Conservation (phyloP, 169 alveolate species). For the Cryptosporidium tyzzeri region DNA sequence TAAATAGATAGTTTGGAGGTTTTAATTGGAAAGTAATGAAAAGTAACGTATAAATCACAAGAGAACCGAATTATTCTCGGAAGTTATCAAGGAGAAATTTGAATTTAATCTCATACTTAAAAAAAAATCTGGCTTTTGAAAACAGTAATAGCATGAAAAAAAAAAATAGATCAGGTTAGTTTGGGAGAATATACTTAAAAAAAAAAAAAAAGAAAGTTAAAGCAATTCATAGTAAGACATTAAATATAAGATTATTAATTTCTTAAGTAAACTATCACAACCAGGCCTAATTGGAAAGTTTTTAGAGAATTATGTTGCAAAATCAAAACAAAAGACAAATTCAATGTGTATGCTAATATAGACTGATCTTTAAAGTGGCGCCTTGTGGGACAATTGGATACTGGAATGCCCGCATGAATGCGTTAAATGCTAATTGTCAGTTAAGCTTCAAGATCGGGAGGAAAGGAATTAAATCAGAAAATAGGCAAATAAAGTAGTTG, state of each 20-base stretch:
- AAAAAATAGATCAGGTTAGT: background rate
- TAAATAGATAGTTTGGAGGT: no score
- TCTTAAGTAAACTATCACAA: background rate
- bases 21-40: background rate
- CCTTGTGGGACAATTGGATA: conserved; percentile 77
- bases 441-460: conserved; percentile 70
- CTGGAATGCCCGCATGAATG: conserved; percentile 77
- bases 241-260: background rate
- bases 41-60: no score
- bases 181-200: background rate
- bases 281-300: background rate
- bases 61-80: background rate
- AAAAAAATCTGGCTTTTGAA: background rate
- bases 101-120: background rate
- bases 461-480: conserved; percentile 2
- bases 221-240: background rate
- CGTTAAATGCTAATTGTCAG: conserved; percentile 74
- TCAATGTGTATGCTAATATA: conserved; percentile 60
- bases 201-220: background rate
- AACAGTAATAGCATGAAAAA: background rate
- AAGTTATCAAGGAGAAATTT: background rate
- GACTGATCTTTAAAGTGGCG: conserved; percentile 76
- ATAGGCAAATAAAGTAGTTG: conserved; percentile 14
- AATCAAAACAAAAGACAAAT: conserved; percentile 41
- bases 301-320: background rate